Evolutionary conservation across 2,329 filamentous ascomycete genomes (phyloP).

Genomic region (Curvularia spicifera): DNA sequence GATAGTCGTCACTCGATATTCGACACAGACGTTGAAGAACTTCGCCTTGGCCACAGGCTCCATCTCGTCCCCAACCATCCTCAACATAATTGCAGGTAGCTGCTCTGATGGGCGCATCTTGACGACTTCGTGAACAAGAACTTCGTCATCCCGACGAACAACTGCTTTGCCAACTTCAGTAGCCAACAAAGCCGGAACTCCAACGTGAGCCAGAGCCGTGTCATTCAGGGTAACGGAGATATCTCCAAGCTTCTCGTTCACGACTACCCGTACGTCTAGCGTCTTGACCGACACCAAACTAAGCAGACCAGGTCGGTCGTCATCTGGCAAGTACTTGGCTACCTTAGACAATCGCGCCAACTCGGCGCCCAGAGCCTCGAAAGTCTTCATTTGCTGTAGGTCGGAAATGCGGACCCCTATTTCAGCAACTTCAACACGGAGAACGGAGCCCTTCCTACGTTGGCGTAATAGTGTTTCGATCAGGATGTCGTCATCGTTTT

Average conservation of each 20-base stretch:
- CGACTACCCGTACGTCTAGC: constrained; percentile 65
- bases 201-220: constrained; percentile 65
- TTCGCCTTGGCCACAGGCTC: constrained; percentile 90
- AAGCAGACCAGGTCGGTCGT: constrained; percentile 88
- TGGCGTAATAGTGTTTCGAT: constrained; percentile 89
- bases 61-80: constrained; percentile 92
- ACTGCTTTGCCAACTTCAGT: constrained; percentile 71
- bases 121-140: constrained; percentile 71
- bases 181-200: constrained; percentile 80
- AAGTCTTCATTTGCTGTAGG: constrained; percentile 68
- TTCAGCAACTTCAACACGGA: constrained; percentile 71
- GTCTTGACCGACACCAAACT: constrained; percentile 73
- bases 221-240: constrained; percentile 49
- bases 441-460: constrained; percentile 81
- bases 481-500: constrained; percentile 90
- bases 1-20: constrained; percentile 85
- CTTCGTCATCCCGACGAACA: constrained; percentile 71
- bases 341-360: constrained; percentile 83
- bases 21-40: constrained; percentile 80
- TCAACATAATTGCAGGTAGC: constrained; percentile 78
- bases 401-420: constrained; percentile 68
- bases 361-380: constrained; percentile 78
- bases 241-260: constrained; percentile 73
- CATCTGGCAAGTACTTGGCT: constrained; percentile 92
- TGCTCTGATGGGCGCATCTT: constrained; percentile 45